Base-by-base conservation (phyloP, 345 rosid genomes). In the Salix viminalis region DNA sequence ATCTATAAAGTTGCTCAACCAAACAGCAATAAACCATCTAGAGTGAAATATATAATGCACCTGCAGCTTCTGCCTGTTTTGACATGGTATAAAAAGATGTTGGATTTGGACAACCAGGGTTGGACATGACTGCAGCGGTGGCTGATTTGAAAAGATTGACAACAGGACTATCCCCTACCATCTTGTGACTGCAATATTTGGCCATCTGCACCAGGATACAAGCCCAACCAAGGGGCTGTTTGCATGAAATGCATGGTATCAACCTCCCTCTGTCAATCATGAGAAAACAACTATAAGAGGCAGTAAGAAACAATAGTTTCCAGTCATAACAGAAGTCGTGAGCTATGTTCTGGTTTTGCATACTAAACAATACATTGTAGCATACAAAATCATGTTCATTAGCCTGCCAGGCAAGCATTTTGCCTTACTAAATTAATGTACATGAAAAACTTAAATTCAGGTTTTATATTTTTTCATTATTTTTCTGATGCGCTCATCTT, bases 11-110 rank as follows among this genome's bases (percentile, higher is more conserved):
- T 24, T 71, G 68, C 24, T 41, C 76, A 73, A 62, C 28, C 21
- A 36, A 70, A 46, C 54, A 58, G 30, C 69, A 15, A 62, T 13
- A 61, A 24, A 37, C 28, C 16, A 2, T 67, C 19, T 7, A 36
- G 60, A 74, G 48, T 50, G n/a, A 32, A 52, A 19, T 39, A 4
- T 42, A 44, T 46, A 41, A 58, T 71, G 39, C 56, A 96, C 99
- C 98, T 87, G 98, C 99, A 86, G 99, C 98, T 85, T 96, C 98
- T 84, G 99, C 99, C 75, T 93, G 97, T 85, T 96, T 96, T 60
- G 98, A 91, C 95, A 96, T 90, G 75, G 94, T 91, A 82, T 90
- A 88, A 86, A 93, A 96, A 68, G 95, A 91, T 67, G 91, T 81
- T 74, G 98, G 94, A 84, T 87, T 86, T 70, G 90, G 87, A 77